Conservation (phyloP, 1,284 basidiomycete species). For the Microbotryum saponariae region DNA sequence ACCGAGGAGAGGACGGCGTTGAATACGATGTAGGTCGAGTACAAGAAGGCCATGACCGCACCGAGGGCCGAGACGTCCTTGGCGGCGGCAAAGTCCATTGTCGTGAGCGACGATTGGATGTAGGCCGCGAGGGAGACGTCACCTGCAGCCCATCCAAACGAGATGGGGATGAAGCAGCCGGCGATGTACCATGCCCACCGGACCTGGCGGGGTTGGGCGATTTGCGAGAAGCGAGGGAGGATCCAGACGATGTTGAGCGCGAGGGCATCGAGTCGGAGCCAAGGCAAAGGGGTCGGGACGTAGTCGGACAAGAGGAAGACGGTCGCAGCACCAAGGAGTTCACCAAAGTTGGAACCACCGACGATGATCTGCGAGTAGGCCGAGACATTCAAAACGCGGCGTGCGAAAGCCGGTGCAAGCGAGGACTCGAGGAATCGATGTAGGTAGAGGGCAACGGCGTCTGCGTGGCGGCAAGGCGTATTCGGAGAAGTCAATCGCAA, state of each 20-base stretch:
- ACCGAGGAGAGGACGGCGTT: conserved; percentile 41
- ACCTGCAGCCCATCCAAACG: conserved; percentile 43
- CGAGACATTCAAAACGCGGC: conserved; percentile 38
- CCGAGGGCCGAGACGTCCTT: conserved; percentile 41
- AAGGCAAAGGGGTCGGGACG: conserved; percentile 40
- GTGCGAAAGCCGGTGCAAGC: conserved; percentile 41
- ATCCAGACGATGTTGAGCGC: conserved; percentile 42
- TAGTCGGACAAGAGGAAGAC: conserved; percentile 39
- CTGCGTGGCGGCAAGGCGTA: conserved; percentile 4
- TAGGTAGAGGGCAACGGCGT: conserved; percentile 40
- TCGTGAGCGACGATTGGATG: conserved; percentile 41
- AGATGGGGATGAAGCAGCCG: conserved; percentile 39
- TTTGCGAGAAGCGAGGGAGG: conserved; percentile 37
- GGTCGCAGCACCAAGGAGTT: conserved; percentile 40
- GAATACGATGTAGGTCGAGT: conserved; percentile 35
- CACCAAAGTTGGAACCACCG: conserved; percentile 35
- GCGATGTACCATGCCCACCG: conserved; percentile 37
- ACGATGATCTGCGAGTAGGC: conserved; percentile 41
- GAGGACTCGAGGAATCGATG: conserved; percentile 44
- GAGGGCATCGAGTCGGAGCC: conserved; percentile 40
- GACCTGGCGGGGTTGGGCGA: conserved; percentile 24
- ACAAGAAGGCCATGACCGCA: conserved; percentile 42
- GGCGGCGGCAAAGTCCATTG: conserved; percentile 37
- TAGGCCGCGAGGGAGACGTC: conserved; percentile 43
- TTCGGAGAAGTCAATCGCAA: background rate